Conservation (phyloP, 805 yeast species). For the Metschnikowia reukaufii region DNA sequence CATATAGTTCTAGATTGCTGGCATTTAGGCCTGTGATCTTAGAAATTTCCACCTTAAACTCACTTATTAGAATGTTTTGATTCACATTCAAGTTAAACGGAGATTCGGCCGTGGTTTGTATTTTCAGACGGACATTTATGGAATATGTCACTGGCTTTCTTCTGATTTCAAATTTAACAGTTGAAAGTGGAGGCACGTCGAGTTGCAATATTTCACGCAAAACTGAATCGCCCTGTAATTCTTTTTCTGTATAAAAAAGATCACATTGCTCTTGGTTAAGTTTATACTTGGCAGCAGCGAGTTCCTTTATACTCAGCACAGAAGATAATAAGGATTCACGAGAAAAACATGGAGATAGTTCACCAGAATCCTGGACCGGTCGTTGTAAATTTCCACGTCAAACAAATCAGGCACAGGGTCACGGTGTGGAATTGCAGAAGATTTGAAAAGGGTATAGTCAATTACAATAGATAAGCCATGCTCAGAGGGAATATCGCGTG, state of each 20-base stretch:
- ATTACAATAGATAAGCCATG: constrained; percentile 20
- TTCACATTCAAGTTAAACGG: background rate
- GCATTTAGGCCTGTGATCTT: background rate
- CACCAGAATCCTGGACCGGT: constrained; percentile 5
- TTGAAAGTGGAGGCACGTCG: constrained; percentile 30
- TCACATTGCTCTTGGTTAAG: background rate
- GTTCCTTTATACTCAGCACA: constrained; percentile 21
- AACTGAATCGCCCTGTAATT: constrained; percentile 6
- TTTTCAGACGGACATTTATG: background rate
- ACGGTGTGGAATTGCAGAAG: constrained; percentile 22
- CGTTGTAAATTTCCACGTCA: constrained; percentile 17
- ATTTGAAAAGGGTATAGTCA: constrained; percentile 26
- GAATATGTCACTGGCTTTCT: background rate
- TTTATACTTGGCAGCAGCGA: constrained; percentile 16
- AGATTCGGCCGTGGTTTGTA: background rate
- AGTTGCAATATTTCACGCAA: constrained; percentile 20
- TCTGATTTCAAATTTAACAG: constrained; percentile 14
- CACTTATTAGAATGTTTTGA: background rate
- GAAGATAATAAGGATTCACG: constrained; percentile 26
- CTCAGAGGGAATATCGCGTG: background rate
- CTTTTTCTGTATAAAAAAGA: background rate
- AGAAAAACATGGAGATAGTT: constrained; percentile 1
- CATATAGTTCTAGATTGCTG: constrained; percentile 1
- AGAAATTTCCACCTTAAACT: constrained; percentile 5
- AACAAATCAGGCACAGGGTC: constrained; percentile 29